Conservation (phyloP, 768 basidiomycete species). For the Lentinula guzmanii region DNA sequence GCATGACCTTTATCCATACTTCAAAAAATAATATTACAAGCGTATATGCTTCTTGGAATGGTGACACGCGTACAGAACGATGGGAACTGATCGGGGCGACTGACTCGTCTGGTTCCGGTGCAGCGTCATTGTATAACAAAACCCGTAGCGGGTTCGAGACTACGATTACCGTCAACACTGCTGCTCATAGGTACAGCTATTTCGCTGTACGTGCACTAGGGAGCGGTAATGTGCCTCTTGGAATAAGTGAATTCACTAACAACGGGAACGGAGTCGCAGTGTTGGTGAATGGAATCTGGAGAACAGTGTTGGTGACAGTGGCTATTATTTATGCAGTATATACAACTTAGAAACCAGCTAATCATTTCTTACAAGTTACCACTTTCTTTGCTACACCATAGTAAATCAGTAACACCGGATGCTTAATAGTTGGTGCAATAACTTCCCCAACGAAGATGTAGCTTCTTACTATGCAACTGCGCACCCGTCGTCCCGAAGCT, state of each 20-base stretch:
- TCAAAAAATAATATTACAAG: not conserved
- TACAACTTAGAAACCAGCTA: not conserved
- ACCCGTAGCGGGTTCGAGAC: conserved; percentile 12
- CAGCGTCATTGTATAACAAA: not conserved
- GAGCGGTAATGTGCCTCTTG: not conserved
- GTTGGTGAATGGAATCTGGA: not conserved
- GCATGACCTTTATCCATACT: not conserved
- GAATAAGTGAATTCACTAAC: not conserved
- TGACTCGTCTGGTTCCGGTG: not conserved
- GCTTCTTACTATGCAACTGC: not conserved
- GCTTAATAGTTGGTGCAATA: too few species aligned
- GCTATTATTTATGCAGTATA: not conserved
- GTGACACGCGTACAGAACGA: conserved; percentile 11
- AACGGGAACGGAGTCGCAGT: not conserved
- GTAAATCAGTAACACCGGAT: too few species aligned
- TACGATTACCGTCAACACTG: conserved; percentile 3
- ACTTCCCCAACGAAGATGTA: not conserved
- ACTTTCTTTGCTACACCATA: too few species aligned
- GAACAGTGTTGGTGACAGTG: not conserved
- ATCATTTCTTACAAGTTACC: too few species aligned
- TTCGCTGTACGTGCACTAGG: conserved; percentile 2
- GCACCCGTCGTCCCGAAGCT: not conserved
- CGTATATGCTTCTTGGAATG: conserved; percentile 16
- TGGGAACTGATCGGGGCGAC: conserved; percentile 9
- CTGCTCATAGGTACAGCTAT: not conserved